Base-by-base conservation (phyloP, 805 yeast species). In the Lipomyces lipofer region DNA sequence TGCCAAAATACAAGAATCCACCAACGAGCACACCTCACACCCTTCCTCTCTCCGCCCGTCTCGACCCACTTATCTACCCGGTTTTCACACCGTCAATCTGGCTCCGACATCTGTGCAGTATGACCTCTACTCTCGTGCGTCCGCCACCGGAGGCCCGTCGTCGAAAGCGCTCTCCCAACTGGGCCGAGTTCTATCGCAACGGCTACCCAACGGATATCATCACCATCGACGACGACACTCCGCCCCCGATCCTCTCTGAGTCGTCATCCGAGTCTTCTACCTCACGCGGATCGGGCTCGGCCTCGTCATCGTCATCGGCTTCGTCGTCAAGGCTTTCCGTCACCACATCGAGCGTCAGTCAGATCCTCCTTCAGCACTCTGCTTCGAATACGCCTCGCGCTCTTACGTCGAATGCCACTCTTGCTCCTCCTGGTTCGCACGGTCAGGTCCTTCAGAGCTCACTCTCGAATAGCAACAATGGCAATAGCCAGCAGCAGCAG, bases 191-290 rank as follows among this genome's bases (percentile, higher is more conserved):
- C 52, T 68, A 66, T 49, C 53, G 59, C 22, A 67, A 68, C 56
- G 70, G 69, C 29, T 56, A 58, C 40, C 71, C 68, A 32, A 52
- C 66, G 22, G 64, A 65, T 29, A 67, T 69, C 48, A 67, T 69
- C 49, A 69, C 68, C 30, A 69, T 69, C 30, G 71, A 69, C 46
- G 64, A 63, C 52, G 64, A 61, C 47, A 55, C 63, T 9, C 56
- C 63, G 40, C 59, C 63, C 17, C 59, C 54, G 25, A 33, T 43
- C 15, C 25, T 42, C 24, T 43, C 51, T 3, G 48, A 47, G 28
- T 43, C 52, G 5, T 47, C 32, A 12, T 22, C 19, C 15, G 42
- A 25, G n/a, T 17, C 38, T 10, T 12, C 46, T 19, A 13, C 47
- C 17, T 30, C 46, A 28, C 25, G 30, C 22, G 36, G 48, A 10